Base-by-base conservation (phyloP, 495 filamentous ascomycete species). In the Aspergillus sclerotiicarbonarius region DNA sequence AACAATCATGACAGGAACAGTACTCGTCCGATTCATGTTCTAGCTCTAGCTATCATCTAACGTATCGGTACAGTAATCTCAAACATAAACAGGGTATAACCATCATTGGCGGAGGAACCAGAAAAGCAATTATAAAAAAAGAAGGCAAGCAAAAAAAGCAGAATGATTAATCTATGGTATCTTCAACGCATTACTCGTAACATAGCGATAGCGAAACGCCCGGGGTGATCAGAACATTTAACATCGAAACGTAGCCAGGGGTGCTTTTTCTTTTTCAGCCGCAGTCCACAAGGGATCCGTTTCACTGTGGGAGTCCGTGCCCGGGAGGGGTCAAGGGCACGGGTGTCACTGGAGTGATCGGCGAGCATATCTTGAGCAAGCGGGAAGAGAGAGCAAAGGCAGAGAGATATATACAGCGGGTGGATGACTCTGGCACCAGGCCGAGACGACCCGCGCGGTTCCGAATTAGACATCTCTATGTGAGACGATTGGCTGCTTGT, bases 161-260 rank as follows among this genome's bases (percentile, higher is more conserved):
- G n/a, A 21, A 43, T 12, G 29, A 41, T 21, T 29, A 53, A 29
- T 58, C 56, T 58, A 58, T 58, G 56, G 49, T 58, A 58, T 58
- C 49, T 58, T 58, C 53, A 53, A 52, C 46, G 32, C 52, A 56
- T 63, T 53, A 56, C 21, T 63, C 53, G 43, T 59, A 41, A 56
- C 52, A 53, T 19, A 53, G 50, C n/a, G n/a, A n/a, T 30, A 41
- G 12, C 19, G 13, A 10, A 49, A 49, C 19, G 15, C 30, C 33
- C 33, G 33, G 3, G 8, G 33, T 15, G 13, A 37, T 37, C 33
- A 37, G 33, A 35, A 9, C 13, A 13, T 2, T 4, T 10, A 35
- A 35, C 8, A 35, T 35, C 33, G 33, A 9, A 35, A 35, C 8
- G 13, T 25, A 5, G 25, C 25, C 25, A 25, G 25, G 25, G 25